These are phyloP conservation scores for Cyphellophora attinorum DNA, from an alignment of 2,329 filamentous ascomycete genomes.

Conservation along the genomic window DNA sequence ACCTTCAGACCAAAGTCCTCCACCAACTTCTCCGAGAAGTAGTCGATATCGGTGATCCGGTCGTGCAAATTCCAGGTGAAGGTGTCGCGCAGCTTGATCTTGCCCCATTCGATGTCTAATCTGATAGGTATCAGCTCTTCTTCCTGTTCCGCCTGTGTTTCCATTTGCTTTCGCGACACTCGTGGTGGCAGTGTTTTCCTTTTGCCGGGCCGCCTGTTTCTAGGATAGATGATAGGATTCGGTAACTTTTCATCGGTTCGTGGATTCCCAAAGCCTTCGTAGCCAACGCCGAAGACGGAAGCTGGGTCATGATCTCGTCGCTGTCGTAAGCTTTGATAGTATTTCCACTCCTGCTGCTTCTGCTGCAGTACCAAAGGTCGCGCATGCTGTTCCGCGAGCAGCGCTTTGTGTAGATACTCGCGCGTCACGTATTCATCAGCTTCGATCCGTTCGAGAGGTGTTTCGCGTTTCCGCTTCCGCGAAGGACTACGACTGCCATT, in stretches of 20 bases:
- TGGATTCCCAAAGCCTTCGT: conserved; percentile 81
- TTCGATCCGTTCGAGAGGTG: conserved; percentile 36
- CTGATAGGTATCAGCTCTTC: conserved; percentile 88
- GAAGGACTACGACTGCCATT: conserved; percentile 20
- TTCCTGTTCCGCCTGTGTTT: conserved; percentile 75
- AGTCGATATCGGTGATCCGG: conserved; percentile 64
- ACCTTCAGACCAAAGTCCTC: conserved; percentile 75
- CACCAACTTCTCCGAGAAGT: conserved; percentile 81
- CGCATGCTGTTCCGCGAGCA: conserved; percentile 41
- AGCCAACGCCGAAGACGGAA: conserved; percentile 60
- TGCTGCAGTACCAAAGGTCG: conserved; percentile 50
- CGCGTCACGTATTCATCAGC: conserved; percentile 57
- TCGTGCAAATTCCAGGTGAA: conserved; percentile 99
- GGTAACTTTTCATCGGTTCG: conserved; percentile 59
- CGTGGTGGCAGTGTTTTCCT: conserved; percentile 64
- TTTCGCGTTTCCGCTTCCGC: conserved; percentile 37
- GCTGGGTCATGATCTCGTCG: conserved; percentile 47
- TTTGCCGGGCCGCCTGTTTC: conserved; percentile 65
- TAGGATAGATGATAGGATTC: conserved; percentile 67
- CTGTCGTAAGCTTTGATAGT: conserved; percentile 59
- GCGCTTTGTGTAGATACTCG: conserved; percentile 50
- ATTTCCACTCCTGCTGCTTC: conserved; percentile 58
- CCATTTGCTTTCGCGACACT: conserved; percentile 68
- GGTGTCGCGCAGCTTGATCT: conserved; percentile 88
- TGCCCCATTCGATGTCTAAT: conserved; percentile 89